Percentiles rank a stretch among this genome's conserved stretches.
Conservation (phyloP, 2,329 filamentous ascomycete genomes). For the Epichloe brachyelytri region DNA sequence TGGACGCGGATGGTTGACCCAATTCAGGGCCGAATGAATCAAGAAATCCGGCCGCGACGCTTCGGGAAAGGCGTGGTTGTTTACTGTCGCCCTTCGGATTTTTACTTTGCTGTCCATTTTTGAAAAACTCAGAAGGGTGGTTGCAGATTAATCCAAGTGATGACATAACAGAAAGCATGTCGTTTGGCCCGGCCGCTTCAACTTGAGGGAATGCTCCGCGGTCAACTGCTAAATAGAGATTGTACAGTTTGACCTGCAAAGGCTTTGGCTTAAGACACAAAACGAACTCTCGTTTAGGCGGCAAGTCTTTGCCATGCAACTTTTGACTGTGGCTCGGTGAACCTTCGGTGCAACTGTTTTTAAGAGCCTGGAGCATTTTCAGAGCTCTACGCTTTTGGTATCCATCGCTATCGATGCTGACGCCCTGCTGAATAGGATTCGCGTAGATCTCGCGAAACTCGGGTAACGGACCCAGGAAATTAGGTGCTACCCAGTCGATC, state of each 20-base stretch:
- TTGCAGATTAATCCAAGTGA: slow-evolving; percentile 36
- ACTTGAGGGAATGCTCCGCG: not conserved
- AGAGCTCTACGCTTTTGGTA: slow-evolving; percentile 45
- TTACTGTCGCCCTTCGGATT: slow-evolving; percentile 4
- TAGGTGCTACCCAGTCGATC: slow-evolving; percentile 75
- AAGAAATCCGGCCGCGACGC: slow-evolving; percentile 17
- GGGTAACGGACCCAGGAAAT: slow-evolving; percentile 53
- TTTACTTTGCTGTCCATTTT: slow-evolving; percentile 11
- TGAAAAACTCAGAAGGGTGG: slow-evolving; percentile 36
- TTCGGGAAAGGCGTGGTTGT: slow-evolving; percentile 12
- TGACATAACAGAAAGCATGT: slow-evolving; percentile 21
- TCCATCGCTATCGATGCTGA: slow-evolving; percentile 49
- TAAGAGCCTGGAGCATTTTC: slow-evolving; percentile 57
- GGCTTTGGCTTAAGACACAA: slow-evolving; percentile 58
- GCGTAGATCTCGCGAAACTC: slow-evolving; percentile 64
- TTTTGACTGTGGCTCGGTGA: slow-evolving; percentile 55
- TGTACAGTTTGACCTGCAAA: slow-evolving; percentile 53
- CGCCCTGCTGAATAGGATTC: slow-evolving; percentile 58
- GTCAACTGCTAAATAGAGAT: slow-evolving; percentile 25
- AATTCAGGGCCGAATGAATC: slow-evolving; percentile 27
- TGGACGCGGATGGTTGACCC: slow-evolving; percentile 41
- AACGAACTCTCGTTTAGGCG: slow-evolving; percentile 69
- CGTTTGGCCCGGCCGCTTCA: slow-evolving; percentile 5
- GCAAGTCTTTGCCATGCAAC: slow-evolving; percentile 52
- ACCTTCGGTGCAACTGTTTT: slow-evolving; percentile 66